Conservation (phyloP, 2,329 filamentous ascomycete species). For the Stemphylium beticola region DNA sequence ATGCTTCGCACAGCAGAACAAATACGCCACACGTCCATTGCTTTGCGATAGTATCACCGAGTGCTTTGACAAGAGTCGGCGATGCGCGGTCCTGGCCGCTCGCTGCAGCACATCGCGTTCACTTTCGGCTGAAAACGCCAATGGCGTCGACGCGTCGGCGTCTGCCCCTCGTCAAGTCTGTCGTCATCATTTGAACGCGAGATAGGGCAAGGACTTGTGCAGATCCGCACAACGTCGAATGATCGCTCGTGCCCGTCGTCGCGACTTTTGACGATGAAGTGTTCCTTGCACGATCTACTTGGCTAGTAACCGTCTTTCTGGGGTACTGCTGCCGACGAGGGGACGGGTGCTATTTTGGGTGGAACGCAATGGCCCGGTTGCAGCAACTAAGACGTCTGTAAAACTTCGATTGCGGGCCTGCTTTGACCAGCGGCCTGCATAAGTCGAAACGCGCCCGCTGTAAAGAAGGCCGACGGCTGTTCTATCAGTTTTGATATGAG, state of each 20-base stretch:
- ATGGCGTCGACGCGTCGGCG: conserved; percentile 21
- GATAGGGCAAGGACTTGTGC: conserved; percentile 39
- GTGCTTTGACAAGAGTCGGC: neutral
- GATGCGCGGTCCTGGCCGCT: neutral
- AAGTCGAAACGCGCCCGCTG: conserved; percentile 28
- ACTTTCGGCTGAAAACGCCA: conserved; percentile 5
- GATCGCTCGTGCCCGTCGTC: conserved; percentile 31
- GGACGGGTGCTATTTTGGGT: conserved; percentile 43
- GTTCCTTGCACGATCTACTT: conserved; percentile 26
- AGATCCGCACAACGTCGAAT: conserved; percentile 37
- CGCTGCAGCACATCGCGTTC: conserved; percentile 6
- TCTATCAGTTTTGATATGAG: conserved; percentile 19
- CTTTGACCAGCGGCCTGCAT: conserved; percentile 21
- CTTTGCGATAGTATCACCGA: conserved; percentile 1
- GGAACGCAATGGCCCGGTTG: conserved; percentile 18
- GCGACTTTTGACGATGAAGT: conserved; percentile 15
- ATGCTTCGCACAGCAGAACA: neutral
- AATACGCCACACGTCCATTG: conserved; percentile 2
- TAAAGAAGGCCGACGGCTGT: conserved; percentile 10
- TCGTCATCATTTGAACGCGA: conserved; percentile 33
- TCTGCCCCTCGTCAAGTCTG: conserved; percentile 10
- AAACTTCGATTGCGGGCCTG: conserved; percentile 12
- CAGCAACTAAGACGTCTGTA: conserved; percentile 22
- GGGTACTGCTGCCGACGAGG: conserved; percentile 31
- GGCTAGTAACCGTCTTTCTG: conserved; percentile 35